Percentiles rank a stretch among this genome's conserved stretches.
These are phyloP conservation scores for Tritrichomonas foetus DNA, from an alignment of 208 protist species.

Conservation along the genomic window DNA sequence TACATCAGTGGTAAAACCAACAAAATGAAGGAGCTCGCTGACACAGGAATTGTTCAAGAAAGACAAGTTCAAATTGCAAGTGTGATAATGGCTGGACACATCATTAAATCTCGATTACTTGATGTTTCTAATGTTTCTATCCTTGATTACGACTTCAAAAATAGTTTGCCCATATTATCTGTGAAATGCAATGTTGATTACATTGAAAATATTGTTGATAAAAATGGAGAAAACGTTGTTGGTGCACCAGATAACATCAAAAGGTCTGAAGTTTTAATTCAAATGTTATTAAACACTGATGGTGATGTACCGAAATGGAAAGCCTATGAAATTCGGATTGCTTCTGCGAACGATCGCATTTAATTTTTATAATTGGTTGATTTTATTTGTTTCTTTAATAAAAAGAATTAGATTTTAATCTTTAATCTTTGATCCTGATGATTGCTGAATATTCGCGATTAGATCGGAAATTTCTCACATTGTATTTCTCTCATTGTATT, in stretches of 20 bases:
- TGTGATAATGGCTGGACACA: background rate
- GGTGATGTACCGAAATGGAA: background rate
- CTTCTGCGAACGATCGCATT: too few species aligned
- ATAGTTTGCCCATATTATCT: background rate
- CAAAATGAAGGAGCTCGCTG: background rate
- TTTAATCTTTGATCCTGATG: too few species aligned
- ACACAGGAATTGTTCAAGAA: background rate
- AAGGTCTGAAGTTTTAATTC: background rate
- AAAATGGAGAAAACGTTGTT: background rate
- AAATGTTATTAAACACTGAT: background rate
- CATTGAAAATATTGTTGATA: background rate
- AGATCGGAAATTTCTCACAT: too few species aligned
- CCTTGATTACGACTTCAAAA: background rate
- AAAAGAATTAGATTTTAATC: too few species aligned
- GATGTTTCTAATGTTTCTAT: background rate
- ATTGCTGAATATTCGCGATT: too few species aligned
- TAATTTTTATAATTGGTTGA: too few species aligned
- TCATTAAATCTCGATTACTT: background rate
- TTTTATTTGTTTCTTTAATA: too few species aligned
- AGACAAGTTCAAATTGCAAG: background rate
- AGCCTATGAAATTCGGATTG: background rate
- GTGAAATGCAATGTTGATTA: background rate
- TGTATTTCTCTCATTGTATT: too few species aligned
- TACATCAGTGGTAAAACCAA: background rate
- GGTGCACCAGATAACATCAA: background rate